phyloP scores from a whole-genome alignment of 345 rosid genomes.

The Arabidopsis suecica region DNA sequence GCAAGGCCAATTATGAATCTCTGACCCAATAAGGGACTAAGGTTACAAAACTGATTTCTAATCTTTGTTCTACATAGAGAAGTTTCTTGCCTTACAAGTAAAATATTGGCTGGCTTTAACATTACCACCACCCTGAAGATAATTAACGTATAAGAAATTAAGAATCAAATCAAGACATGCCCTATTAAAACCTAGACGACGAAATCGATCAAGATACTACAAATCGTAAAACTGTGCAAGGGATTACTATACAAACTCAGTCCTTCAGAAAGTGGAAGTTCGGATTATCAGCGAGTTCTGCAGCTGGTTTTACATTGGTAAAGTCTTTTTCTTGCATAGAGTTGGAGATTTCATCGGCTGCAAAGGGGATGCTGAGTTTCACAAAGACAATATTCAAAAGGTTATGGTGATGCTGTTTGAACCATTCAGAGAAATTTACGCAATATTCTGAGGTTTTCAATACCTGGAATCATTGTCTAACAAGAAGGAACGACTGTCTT shows the following conservation, averaged over 20 bases:
- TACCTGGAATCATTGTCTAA: conserved; percentile 85
- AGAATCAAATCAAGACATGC: not conserved
- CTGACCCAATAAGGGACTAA: not conserved
- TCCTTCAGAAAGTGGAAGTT: conserved; percentile 78
- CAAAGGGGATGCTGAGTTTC: conserved; percentile 75
- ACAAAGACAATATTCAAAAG: conserved; percentile 14
- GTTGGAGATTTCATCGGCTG: conserved; percentile 71
- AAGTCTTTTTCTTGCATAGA: conserved; percentile 66
- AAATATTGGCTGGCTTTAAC: conserved; percentile 8
- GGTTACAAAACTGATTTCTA: conserved; percentile 20
- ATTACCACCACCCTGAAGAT: conserved; percentile 9
- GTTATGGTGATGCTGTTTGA: conserved; percentile 25
- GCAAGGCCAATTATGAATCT: not conserved
- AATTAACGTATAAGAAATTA: not conserved
- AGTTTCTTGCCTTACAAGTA: conserved; percentile 27
- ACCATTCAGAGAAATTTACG: not conserved
- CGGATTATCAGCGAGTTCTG: conserved; percentile 69
- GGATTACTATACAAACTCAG: conserved; percentile 50
- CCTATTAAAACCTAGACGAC: conserved; percentile 26
- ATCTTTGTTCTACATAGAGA: conserved; percentile 19
- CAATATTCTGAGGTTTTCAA: not conserved
- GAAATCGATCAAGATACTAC: conserved; percentile 34
- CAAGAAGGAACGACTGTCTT: conserved; percentile 64
- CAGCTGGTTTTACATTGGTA: conserved; percentile 63
- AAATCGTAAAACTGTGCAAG: conserved; percentile 29